These are phyloP conservation scores for Colletotrichum noveboracense DNA, from an alignment of 2,329 filamentous ascomycete species.

Conservation along the genomic window DNA sequence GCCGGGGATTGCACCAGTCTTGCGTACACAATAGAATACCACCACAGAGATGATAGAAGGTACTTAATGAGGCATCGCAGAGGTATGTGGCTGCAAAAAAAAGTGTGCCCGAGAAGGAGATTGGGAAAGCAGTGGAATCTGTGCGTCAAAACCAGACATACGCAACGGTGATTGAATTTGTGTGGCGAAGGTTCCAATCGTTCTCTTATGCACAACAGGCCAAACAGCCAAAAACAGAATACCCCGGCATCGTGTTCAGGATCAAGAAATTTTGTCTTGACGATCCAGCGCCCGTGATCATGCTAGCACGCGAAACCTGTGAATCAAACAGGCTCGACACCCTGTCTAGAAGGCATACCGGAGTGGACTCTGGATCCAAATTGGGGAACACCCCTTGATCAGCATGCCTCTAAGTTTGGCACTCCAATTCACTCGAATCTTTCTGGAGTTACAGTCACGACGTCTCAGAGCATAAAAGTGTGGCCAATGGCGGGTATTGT, in stretches of 20 bases:
- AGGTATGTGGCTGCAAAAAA: neutral
- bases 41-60: neutral
- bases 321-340: neutral
- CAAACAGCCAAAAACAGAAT: neutral
- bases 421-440: neutral
- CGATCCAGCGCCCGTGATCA: neutral
- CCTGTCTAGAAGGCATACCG: neutral
- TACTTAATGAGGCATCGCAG: neutral
- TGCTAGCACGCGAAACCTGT: neutral
- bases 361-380: neutral
- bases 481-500: neutral
- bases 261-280: neutral
- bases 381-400: neutral
- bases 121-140: neutral
- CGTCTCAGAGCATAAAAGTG: neutral
- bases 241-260: neutral
- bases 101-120: neutral
- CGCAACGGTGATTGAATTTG: neutral
- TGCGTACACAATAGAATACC: neutral
- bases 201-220: neutral
- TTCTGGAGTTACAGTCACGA: neutral
- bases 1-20: neutral
- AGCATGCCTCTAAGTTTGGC: neutral
- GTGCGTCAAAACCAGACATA: fast-evolving
- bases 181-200: neutral